Evolutionary conservation across 2,329 filamentous ascomycete genomes (phyloP), one percentile per base, ranked within the genome.

Genomic region (Trichoderma simmonsii): DNA sequence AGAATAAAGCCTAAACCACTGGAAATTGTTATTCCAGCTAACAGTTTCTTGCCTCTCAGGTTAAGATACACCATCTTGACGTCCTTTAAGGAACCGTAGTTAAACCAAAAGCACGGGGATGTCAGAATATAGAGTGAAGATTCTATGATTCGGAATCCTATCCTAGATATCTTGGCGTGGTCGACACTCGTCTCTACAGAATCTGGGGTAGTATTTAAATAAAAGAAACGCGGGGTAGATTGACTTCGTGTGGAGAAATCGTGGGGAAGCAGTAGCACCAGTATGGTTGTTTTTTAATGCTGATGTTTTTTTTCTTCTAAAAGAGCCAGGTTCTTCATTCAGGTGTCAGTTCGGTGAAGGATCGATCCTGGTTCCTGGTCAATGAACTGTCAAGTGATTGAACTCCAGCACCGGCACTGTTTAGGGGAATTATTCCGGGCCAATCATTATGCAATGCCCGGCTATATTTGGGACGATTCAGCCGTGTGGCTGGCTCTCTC

Each of bases 161-260:
- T 28, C 14, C 30, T 28, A n/a, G 21, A 9, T 26, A n/a, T 57
- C 30, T 24, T 36, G 6, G 21, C 21, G 36, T 54, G n/a, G 2
- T 21, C 9, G 12, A 56, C 14, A 56, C 6, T 7, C 24, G 9
- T 28, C 15, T 59, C 32, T 59, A 6, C 14, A 30, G 34, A 59
- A 59, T 68, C 51, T 21, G 34, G 54, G 51, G 65, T 68, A 68
- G 65, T n/a, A 68, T 68, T 59, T 68, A 68, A 68, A 59, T 21
- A 21, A 26, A 68, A 59, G 32, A 57, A 59, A 68, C 54, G 65
- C 65, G 65, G 65, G 65, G 65, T 68, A 68, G 48, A 30, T 9
- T 26, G 24, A 18, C 0, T 28, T 32, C 15, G 6, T 43, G 54
- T 68, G 32, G 65, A 68, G 65, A 59, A 68, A 57, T 57, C 54